These are phyloP conservation scores for Chamaenerion angustifolium DNA, from an alignment of 345 rosid species.

Conservation along the genomic window DNA sequence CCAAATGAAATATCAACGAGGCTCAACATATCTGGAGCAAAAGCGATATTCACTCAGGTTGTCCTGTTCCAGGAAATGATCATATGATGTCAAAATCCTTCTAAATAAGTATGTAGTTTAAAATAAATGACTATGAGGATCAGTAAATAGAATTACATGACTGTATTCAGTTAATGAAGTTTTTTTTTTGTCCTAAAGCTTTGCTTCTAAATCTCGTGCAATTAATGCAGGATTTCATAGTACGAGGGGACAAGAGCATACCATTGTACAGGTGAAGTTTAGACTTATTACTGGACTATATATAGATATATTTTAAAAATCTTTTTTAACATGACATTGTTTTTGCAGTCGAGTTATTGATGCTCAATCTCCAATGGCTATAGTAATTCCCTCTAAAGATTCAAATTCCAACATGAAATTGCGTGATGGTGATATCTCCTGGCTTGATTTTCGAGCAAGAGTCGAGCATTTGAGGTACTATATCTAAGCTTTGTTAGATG, in stretches of 20 bases:
- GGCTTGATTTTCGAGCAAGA: conserved; percentile 55
- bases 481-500: not conserved
- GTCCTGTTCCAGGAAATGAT: not conserved
- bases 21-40: conserved; percentile 72
- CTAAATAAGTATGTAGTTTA: too few species aligned
- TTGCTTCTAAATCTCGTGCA: too few species aligned
- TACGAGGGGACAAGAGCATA: conserved; percentile 76
- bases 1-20: conserved; percentile 71
- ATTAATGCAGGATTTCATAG: conserved; percentile 52
- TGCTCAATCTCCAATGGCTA: conserved; percentile 75
- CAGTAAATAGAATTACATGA: too few species aligned
- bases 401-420: conserved; percentile 32
- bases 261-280: conserved; percentile 77
- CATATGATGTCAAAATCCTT: not conserved
- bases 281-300: conserved; percentile 3
- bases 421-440: conserved; percentile 68
- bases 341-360: conserved; percentile 78
- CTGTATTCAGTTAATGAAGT: too few species aligned
- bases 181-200: too few species aligned
- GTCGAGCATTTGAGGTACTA: conserved; percentile 44
- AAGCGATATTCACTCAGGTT: conserved; percentile 94
- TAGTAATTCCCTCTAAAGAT: conserved; percentile 58
- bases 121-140: too few species aligned
- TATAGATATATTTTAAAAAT: not conserved
- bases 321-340: conserved; percentile 22